Evolutionary conservation across 2,329 filamentous ascomycete species (phyloP), one percentile per base, ranked within the genome.

Genomic region (Neofusicoccum laricinum): DNA sequence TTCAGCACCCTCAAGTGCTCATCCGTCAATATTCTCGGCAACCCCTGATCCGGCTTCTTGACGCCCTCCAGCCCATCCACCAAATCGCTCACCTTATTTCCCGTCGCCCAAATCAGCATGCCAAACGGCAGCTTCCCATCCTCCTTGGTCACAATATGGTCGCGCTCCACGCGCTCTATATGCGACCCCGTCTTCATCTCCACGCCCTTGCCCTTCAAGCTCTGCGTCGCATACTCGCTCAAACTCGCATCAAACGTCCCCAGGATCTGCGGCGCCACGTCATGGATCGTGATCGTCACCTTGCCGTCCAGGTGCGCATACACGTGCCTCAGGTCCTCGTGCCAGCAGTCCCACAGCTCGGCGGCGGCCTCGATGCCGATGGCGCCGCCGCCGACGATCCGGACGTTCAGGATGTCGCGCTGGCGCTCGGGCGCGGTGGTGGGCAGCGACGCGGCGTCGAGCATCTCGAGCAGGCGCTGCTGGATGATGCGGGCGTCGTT

Each of bases 341-440:
- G 66, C 69, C 75, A 78, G 3, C 80, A 71, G 65, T 81, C 80
- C 66, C 74, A 78, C 2, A 81, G 69, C 66, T 81, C 80, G 5
- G 79, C 79, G 0, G 79, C 76, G 1, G 78, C 71, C 66, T 80
- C 79, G 51, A 81, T 77, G 11, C 79, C 79, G 14, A 77, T 78
- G 0, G 79, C 72, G 17, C 79, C 78, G 32, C 78, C 78, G 36
- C 79, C 79, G 1, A 81, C 76, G 51, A 80, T 74, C 36, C 74
- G 71, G 46, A 80, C 74, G 63, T 74, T 75, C 14, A 78, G 72
- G 4, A 76, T 71, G n/a, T 73, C 75, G 25, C 68, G 69, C 58
- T 74, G 75, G 50, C 71, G 67, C n/a, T 70, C 65, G 1, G 70
- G 69, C 1, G 64, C 65, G 0, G 71, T 59, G 12, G 65, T 66